Conservation (phyloP, 2,329 filamentous ascomycete species). For the Bipolaris zeicola region DNA sequence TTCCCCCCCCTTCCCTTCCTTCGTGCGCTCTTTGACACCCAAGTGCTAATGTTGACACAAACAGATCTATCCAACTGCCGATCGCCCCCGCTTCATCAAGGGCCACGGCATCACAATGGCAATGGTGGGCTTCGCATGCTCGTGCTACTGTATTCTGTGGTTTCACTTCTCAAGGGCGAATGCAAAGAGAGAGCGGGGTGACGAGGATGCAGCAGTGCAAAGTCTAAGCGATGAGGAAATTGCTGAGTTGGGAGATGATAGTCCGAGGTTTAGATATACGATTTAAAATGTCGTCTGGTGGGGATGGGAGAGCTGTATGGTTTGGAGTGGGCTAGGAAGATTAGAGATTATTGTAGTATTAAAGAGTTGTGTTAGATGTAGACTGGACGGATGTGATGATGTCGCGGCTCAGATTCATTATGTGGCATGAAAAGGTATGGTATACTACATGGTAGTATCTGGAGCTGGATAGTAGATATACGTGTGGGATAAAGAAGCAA, state of each 20-base stretch:
- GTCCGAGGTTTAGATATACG: conserved; percentile 52
- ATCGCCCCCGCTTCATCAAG: conserved; percentile 56
- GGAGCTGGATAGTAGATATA: too few relatives aligned
- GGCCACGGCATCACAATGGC: conserved; percentile 60
- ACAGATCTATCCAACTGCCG: conserved; percentile 53
- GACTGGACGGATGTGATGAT: too few relatives aligned
- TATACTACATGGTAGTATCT: too few relatives aligned
- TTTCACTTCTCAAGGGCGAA: conserved; percentile 48
- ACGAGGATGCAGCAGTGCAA: conserved; percentile 49
- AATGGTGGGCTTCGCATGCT: conserved; percentile 53
- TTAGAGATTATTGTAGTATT: too few relatives aligned
- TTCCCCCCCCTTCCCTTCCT: not conserved
- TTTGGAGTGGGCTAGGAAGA: too few relatives aligned
- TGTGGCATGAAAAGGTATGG: too few relatives aligned
- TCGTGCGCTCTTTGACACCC: too few relatives aligned
- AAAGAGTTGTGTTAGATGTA: too few relatives aligned
- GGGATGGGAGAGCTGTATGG: too few relatives aligned
- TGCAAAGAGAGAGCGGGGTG: conserved; percentile 45
- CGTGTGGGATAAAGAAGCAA: too few relatives aligned
- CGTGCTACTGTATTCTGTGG: conserved; percentile 48
- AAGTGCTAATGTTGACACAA: too few relatives aligned
- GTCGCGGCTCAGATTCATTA: too few relatives aligned
- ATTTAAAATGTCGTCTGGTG: conserved; percentile 2
- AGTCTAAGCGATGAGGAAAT: conserved; percentile 52
- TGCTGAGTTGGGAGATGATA: conserved; percentile 54